phyloP scores from a whole-genome alignment of 2,329 filamentous ascomycete genomes.

The Aciculosporium take region DNA sequence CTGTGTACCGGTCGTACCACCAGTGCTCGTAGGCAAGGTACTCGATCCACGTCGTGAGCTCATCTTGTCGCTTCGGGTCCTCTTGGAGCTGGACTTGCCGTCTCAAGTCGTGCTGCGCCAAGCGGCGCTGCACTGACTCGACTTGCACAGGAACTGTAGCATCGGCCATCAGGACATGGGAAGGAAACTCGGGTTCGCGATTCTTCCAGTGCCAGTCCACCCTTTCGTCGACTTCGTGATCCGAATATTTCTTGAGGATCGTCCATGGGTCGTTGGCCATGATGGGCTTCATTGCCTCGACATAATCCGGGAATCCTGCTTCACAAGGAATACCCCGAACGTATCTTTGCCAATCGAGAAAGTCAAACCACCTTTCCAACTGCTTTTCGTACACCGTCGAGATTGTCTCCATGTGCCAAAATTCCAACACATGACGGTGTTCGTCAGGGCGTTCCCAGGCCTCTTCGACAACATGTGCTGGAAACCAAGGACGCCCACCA shows the following conservation, averaged over 20 bases:
- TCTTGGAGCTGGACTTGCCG: conserved; percentile 15
- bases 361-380: conserved; percentile 13
- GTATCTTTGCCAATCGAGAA: conserved; percentile 16
- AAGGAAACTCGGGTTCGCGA: conserved; percentile 5
- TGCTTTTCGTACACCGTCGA: conserved; percentile 13
- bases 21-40: conserved; percentile 17
- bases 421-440: background rate
- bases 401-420: background rate
- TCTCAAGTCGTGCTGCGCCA: conserved; percentile 14
- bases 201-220: background rate
- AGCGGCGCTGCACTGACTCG: conserved; percentile 11
- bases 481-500: background rate
- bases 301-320: conserved; percentile 6
- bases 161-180: no score
- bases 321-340: conserved; percentile 9
- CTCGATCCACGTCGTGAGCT: conserved; percentile 22
- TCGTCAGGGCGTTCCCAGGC: background rate
- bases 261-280: background rate
- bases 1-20: conserved; percentile 9
- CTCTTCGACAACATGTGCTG: background rate
- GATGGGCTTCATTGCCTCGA: background rate
- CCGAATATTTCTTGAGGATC: background rate
- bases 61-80: conserved; percentile 15
- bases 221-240: no score
- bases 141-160: conserved; percentile 11